Evolutionary conservation across 2,329 filamentous ascomycete genomes (phyloP).

Genomic region (Nothophaeocryptopus gaeumannii): DNA sequence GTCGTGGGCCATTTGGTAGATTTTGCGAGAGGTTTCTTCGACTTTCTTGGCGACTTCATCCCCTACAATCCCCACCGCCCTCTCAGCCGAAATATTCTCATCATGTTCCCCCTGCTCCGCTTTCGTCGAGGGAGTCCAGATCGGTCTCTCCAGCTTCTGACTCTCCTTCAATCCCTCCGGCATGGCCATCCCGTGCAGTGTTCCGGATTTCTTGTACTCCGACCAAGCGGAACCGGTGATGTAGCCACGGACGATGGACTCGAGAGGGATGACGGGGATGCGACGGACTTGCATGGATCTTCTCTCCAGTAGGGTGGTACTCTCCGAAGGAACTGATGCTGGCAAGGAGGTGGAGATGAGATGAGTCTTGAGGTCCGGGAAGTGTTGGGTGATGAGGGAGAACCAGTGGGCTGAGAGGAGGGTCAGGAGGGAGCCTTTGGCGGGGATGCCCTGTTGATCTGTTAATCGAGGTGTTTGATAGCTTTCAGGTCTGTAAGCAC

Average conservation of each 20-base stretch:
- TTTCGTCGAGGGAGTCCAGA: constrained; percentile 83
- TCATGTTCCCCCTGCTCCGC: constrained; percentile 75
- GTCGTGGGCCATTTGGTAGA: constrained; percentile 62
- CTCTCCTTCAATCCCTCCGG: constrained; percentile 68
- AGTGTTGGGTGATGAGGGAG: constrained; percentile 53
- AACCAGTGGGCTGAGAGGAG: constrained; percentile 69
- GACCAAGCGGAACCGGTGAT: constrained; percentile 81
- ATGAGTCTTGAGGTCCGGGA: constrained; percentile 62
- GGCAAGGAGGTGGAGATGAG: constrained; percentile 61
- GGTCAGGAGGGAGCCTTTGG: constrained; percentile 66
- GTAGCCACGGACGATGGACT: constrained; percentile 86
- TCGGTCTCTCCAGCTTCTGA: constrained; percentile 64
- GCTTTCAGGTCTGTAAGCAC: neutral
- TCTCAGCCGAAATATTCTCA: constrained; percentile 76
- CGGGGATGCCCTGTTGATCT: constrained; percentile 57
- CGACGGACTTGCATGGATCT: constrained; percentile 76
- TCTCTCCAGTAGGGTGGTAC: constrained; percentile 45
- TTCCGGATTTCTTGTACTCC: constrained; percentile 71
- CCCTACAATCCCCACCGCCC: constrained; percentile 62
- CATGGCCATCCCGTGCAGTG: constrained; percentile 73
- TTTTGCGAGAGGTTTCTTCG: constrained; percentile 60
- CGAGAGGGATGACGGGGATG: constrained; percentile 72
- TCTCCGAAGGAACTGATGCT: constrained; percentile 40
- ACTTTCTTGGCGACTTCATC: constrained; percentile 62
- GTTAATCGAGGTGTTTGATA: constrained; percentile 2